Base-by-base conservation (phyloP, 108 stramenopile species). In the Cyclotella cryptica region DNA sequence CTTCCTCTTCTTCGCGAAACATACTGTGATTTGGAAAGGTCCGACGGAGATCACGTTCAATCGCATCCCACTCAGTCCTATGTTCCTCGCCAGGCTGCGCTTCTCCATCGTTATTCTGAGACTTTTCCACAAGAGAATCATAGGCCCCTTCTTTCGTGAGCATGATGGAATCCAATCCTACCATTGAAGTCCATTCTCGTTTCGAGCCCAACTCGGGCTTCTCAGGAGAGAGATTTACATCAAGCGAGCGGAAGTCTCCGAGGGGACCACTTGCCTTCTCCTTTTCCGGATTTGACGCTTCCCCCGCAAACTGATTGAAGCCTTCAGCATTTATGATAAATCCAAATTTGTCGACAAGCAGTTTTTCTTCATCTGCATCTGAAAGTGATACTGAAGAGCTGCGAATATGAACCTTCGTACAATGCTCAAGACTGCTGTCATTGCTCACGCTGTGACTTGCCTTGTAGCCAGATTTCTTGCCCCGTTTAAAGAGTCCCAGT, bases 1-100 rank as follows among this genome's bases (percentile, higher is more conserved):
- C n/a, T n/a, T 57, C 78, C n/a, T 66, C 73, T 28, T 72, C 73
- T 1, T 84, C 68, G 26, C 27, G 83, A 81, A 97, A 97, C 63
- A 94, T 62, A 24, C 72, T 77, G 68, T 96, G 94, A 19, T 88
- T 87, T 21, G 97, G 97, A 72, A 86, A 97, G 19, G 97, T 97
- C 13, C 97, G 88, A 72, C 84, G 77, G 35, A 97, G 84, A 72
- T 97, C 97, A 14, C 92, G 80, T 54, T 93, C 90, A 67, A 96
- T 98, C 28, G 88, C 89, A 26, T 92, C 90, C 59, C 60, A 72
- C 1, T 39, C 46, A 28, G 6, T 35, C 19, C 28, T 60, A 30
- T 15, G 8, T 30, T 60, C 29, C 7, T 30, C 28, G 10, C 11
- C 8, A 54, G 14, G 59, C 29, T 30, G 10, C 10, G 29, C 28